Evolutionary conservation across 2,329 filamentous ascomycete species (phyloP).

Genomic region (Aspergillus awamori): DNA sequence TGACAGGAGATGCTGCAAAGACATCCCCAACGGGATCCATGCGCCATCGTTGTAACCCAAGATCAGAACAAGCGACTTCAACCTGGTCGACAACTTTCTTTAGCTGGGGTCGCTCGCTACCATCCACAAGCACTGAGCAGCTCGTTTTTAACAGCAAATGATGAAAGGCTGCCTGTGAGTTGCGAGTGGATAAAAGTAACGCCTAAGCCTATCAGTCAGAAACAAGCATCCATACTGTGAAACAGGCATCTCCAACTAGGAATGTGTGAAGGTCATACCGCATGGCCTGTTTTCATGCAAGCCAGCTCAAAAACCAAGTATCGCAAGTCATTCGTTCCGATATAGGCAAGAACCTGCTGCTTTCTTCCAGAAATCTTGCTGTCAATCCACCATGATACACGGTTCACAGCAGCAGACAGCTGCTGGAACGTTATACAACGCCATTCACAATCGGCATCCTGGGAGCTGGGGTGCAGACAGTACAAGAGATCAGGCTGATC

Average conservation of each 20-base stretch:
- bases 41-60: neutral
- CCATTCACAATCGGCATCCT: neutral
- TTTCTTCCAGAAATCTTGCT: neutral
- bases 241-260: neutral
- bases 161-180: conserved; percentile 5
- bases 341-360: conserved; percentile 24
- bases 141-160: neutral
- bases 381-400: conserved; percentile 11
- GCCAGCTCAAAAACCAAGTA: conserved; percentile 28
- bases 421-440: neutral
- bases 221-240: too few species aligned
- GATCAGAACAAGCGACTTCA: neutral
- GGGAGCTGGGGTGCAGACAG: conserved; percentile 1
- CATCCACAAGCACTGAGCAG: conserved; percentile 3
- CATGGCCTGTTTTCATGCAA: conserved; percentile 30
- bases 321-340: conserved; percentile 29
- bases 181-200: conserved; percentile 3
- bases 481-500: neutral
- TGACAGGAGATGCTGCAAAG: neutral
- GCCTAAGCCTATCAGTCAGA: neutral
- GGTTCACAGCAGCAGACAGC: neutral
- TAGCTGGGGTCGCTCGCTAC: neutral
- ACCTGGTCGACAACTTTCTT: neutral
- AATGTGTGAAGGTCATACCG: neutral
- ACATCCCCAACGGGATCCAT: conserved; percentile 1